Evolutionary conservation across 768 basidiomycete species (phyloP), one percentile per base, ranked within the genome.

Genomic region (Punctularia strigosozonata): DNA sequence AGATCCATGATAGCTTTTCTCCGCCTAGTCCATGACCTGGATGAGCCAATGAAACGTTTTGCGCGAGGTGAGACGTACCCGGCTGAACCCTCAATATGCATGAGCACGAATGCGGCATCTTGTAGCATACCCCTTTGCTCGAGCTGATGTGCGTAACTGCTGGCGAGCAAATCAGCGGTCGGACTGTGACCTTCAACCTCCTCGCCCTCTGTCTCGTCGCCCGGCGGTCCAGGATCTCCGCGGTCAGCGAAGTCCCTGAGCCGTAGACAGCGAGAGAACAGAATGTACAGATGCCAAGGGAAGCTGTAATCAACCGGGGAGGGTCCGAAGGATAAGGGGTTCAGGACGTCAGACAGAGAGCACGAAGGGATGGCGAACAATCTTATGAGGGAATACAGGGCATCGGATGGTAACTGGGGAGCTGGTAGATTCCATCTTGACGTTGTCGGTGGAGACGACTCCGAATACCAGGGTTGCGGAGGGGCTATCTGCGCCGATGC

Each of bases 201-300:
- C 25, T 55, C 60, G 15, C 58, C 59, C 18, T 53, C 54, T 38
- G 62, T 57, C 12, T 57, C 56, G 36, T 58, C 56, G 24, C 43
- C 47, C 8, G 26, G 26, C 15, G 26, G 26, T 20, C 63, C 63
- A 3, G 66, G 57, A 15, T 73, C 68, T 25, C 67, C 70, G 7
- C 91, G 73, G 55, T 97, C 94, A n/a, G 77, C 74, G 47, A 94
- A 84, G 55, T 97, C 92, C 17, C 91, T 74, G 25, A 83, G 61
- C 20, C 80, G 69, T 62, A 95, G 77, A 43, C 81, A 84, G 19
- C 82, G 72, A 13, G 90, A 83, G 34, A 98, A 63, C 24, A 98
- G 64, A 39, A 90, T 73, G 56, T 94, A 97, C 24, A 97, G 52
- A 59, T 97, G 90, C 94, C 94, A 99, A 5, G 85, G 70, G 40